Base-by-base conservation (phyloP, 768 basidiomycete genomes). In the Boletus rubropictus region DNA sequence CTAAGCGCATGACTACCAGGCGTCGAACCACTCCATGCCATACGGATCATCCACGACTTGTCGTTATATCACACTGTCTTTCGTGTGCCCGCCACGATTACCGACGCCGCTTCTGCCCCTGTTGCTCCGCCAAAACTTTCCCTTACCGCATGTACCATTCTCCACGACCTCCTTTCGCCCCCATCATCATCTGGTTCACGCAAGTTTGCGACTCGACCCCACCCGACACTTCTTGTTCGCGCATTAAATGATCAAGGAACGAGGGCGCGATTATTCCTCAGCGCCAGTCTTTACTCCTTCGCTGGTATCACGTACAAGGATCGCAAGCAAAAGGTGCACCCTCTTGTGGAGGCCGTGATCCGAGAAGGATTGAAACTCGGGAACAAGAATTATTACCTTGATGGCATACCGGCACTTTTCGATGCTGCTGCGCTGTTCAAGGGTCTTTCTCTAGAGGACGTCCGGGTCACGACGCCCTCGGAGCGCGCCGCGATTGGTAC, bases 351-450 rank as follows among this genome's bases (percentile, higher is more conserved):
- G 44, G 79, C 79, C 25, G 82, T 84, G 24, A 76, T 97, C 28
- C 77, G 86, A 39, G 89, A 95, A 39, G 87, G 88, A 6, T 66
- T 96, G 48, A 97, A 94, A 63, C 73, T 91, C 22, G 89, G 89
- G 9, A 73, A 76, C 17, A 84, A 86, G 56, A 80, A 85, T 51
- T 82, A 88, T 58, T 89, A 80, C 52, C 66, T 87, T 15, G 86
- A 86, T 58, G 90, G 86, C 17, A 78, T 88, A 36, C 86, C 86
- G 3, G 66, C 72, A 1, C 72, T 86, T 3, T 90, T 83, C 60
- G 61, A 68, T 14, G 83, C 82, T 6, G 70, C 76, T 0, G 43
- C 60, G 7, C 43, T 79, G 14, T 49, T 84, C 14, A 58, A 59
- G 42, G 57, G 57, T 14, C 39, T 65, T 20, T 61, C 66, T 4